Conservation (phyloP, 2,329 filamentous ascomycete genomes). For the Verticillium dahliae region DNA sequence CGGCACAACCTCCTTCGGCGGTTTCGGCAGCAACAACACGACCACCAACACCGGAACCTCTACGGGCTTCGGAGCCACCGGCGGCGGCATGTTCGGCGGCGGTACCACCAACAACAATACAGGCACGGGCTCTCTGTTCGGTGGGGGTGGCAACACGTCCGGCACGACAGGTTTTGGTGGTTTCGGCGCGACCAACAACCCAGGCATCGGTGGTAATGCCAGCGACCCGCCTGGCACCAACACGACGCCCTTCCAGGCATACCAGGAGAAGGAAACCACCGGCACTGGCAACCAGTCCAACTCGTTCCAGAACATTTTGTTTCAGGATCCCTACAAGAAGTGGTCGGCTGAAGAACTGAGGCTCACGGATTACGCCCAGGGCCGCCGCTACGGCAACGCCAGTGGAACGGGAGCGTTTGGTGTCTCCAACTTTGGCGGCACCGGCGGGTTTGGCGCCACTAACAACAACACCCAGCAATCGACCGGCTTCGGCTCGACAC, state of each 20-base stretch:
- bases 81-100: constrained; percentile 42
- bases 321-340: constrained; percentile 76
- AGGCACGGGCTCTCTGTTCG: constrained; percentile 33
- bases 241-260: constrained; percentile 60
- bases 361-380: constrained; percentile 82
- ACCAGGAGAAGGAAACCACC: constrained; percentile 66
- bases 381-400: constrained; percentile 74
- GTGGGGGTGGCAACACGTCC: constrained; percentile 34
- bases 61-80: constrained; percentile 31
- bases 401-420: constrained; percentile 85
- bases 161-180: constrained; percentile 24
- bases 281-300: constrained; percentile 44
- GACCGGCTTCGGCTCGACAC: constrained; percentile 35
- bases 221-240: constrained; percentile 64
- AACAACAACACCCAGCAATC: constrained; percentile 19
- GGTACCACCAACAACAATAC: constrained; percentile 35
- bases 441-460: constrained; percentile 42
- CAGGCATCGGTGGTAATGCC: constrained; percentile 42
- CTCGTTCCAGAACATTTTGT: constrained; percentile 72
- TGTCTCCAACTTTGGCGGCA: constrained; percentile 41
- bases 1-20: constrained; percentile 28
- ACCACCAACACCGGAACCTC: constrained; percentile 22
- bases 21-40: constrained; percentile 28
- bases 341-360: constrained; percentile 84
- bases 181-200: constrained; percentile 38